phyloP scores from a whole-genome alignment of 2,329 filamentous ascomycete genomes.

The Sporothrix phasma region DNA sequence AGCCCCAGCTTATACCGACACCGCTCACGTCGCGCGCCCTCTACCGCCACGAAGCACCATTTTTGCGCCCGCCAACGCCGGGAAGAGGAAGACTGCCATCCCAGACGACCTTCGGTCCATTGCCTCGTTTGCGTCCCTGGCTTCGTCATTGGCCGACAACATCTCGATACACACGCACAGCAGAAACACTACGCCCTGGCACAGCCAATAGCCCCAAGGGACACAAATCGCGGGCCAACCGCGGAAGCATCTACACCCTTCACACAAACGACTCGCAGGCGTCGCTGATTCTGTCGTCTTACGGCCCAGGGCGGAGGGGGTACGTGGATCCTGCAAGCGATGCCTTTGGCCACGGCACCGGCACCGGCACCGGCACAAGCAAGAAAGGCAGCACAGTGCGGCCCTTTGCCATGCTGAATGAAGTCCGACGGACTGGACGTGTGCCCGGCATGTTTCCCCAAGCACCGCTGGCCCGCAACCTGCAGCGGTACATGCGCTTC shows the following conservation, averaged over 20 bases:
- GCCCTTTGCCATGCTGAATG: conserved; percentile 33
- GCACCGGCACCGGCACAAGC: too few species aligned
- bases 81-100: conserved; percentile 1
- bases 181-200: conserved; percentile 2
- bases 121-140: conserved; percentile 37
- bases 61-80: not conserved
- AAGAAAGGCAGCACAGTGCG: not conserved
- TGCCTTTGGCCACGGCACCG: too few species aligned
- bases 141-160: conserved; percentile 46
- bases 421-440: conserved; percentile 41
- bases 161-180: conserved; percentile 39
- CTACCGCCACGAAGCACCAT: conserved; percentile 14
- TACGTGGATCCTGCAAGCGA: conserved; percentile 28
- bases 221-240: conserved; percentile 28
- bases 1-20: conserved; percentile 11
- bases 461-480: conserved; percentile 50
- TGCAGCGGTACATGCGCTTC: conserved; percentile 55
- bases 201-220: conserved; percentile 22
- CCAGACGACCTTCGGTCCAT: conserved; percentile 37
- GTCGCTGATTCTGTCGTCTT: conserved; percentile 42
- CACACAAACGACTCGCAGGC: conserved; percentile 46
- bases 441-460: conserved; percentile 50
- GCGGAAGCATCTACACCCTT: conserved; percentile 51
- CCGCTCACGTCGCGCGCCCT: conserved; percentile 18
- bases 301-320: conserved; percentile 24